These are phyloP conservation scores for Pichia sp. DNA, from an alignment of 1,139 yeast species.

Conservation along the genomic window DNA sequence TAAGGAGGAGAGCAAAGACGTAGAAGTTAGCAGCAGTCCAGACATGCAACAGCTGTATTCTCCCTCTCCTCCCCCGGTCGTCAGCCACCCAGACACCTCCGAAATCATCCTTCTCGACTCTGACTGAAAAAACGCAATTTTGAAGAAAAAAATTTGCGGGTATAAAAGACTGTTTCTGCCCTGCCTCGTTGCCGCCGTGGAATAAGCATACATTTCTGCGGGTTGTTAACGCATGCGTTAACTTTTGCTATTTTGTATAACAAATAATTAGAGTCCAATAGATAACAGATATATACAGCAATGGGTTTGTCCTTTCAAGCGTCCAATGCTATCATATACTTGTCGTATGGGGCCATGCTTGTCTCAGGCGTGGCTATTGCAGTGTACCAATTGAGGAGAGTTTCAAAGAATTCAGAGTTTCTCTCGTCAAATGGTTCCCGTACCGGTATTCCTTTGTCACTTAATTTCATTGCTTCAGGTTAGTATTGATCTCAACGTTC, in stretches of 20 bases:
- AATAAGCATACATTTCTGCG: neutral
- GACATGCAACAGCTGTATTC: too few relatives aligned
- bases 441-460: constrained; percentile 71
- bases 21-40: neutral
- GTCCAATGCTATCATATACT: constrained; percentile 73
- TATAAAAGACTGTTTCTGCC: neutral
- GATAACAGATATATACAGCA: neutral
- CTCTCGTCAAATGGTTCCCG: constrained; percentile 78
- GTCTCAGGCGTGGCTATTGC: constrained; percentile 58
- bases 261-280: neutral
- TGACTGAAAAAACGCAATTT: neutral
- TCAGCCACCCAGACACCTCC: constrained; percentile 6
- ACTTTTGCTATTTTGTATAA: neutral
- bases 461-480: constrained; percentile 87
- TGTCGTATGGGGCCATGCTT: constrained; percentile 65
- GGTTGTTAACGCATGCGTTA: neutral
- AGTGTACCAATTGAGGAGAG: constrained; percentile 32
- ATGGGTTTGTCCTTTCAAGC: constrained; percentile 43
- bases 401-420: constrained; percentile 46
- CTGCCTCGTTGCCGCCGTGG: neutral
- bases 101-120: constrained; percentile 14
- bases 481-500: constrained; percentile 37
- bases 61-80: neutral
- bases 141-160: neutral
- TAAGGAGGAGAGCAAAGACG: neutral